Evolutionary conservation across 306 rosid species (phyloP).

Genomic region (Morella rubra): DNA sequence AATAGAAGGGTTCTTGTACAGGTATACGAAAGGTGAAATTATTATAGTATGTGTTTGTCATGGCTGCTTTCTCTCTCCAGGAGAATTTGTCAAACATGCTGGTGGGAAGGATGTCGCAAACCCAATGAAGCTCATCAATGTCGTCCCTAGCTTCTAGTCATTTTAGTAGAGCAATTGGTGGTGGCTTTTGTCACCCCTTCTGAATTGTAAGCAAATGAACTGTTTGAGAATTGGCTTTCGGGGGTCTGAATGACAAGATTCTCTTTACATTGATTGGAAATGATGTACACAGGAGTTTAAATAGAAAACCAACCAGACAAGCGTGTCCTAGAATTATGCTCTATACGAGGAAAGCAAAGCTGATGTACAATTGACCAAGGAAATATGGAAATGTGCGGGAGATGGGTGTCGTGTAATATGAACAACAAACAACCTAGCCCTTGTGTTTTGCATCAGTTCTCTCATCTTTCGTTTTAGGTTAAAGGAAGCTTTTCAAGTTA

Average conservation of each 20-base stretch:
- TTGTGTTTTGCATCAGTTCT: not conserved
- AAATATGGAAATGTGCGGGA: too few relatives aligned
- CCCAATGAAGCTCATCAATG: constrained; percentile 62
- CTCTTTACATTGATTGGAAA: too few relatives aligned
- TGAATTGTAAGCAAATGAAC: constrained; percentile 4
- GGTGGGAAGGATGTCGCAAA: constrained; percentile 52
- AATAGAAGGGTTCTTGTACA: constrained; percentile 58
- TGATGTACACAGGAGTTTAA: too few relatives aligned
- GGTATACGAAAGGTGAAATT: constrained; percentile 42
- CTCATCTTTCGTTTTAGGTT: not conserved
- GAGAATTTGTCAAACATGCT: constrained; percentile 67
- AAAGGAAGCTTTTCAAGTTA: not conserved
- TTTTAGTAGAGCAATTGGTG: constrained; percentile 16
- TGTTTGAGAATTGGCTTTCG: not conserved
- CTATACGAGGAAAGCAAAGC: too few relatives aligned
- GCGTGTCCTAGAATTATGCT: too few relatives aligned
- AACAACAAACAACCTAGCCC: too few relatives aligned
- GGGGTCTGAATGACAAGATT: too few relatives aligned
- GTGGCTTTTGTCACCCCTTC: constrained; percentile 13
- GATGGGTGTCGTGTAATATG: too few relatives aligned
- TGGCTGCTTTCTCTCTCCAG: constrained; percentile 59
- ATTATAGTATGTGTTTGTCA: constrained; percentile 70
- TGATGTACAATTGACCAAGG: too few relatives aligned
- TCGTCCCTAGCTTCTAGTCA: constrained; percentile 31
- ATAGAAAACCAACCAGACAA: too few relatives aligned